phyloP scores from a whole-genome alignment of 305 asterid genomes.

The Fraxinus ornus region DNA sequence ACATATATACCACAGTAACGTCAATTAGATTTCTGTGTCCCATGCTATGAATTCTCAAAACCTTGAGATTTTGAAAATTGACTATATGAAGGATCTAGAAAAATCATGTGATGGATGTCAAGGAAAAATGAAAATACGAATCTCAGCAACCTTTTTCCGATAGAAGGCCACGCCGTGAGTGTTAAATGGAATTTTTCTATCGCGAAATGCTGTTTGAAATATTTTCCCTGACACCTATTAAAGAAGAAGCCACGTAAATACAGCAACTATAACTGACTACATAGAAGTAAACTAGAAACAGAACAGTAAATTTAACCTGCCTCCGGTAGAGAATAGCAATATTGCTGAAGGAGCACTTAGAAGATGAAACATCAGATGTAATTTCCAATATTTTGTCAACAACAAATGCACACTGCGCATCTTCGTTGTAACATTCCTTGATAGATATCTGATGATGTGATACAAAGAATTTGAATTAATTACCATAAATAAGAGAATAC shows the following conservation, averaged over 20 bases:
- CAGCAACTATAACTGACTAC: constrained; percentile 16
- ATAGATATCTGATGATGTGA: constrained; percentile 60
- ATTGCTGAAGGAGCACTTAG: constrained; percentile 59
- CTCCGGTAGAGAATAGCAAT: constrained; percentile 91
- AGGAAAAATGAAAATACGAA: constrained; percentile 1
- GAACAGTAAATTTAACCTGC: constrained; percentile 64
- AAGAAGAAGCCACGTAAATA: constrained; percentile 17
- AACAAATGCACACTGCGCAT: constrained; percentile 87
- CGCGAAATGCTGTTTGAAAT: constrained; percentile 84
- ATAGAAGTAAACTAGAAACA: constrained; percentile 18
- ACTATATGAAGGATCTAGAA: background rate
- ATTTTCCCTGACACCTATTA: constrained; percentile 85
- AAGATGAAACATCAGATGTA: constrained; percentile 62
- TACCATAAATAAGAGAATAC: constrained; percentile 10
- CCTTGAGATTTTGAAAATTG: background rate
- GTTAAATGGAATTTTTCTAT: constrained; percentile 88
- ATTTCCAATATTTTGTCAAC: constrained; percentile 89
- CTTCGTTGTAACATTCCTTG: constrained; percentile 92
- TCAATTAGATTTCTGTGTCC: background rate
- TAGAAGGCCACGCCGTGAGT: constrained; percentile 97
- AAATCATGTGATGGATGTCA: background rate
- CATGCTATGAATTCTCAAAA: background rate
- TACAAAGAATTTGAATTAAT: constrained; percentile 23
- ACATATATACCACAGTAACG: background rate
- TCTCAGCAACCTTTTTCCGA: constrained; percentile 73